Evolutionary conservation across 495 filamentous ascomycete species (phyloP).

Genomic region (Aspergillus affinis): DNA sequence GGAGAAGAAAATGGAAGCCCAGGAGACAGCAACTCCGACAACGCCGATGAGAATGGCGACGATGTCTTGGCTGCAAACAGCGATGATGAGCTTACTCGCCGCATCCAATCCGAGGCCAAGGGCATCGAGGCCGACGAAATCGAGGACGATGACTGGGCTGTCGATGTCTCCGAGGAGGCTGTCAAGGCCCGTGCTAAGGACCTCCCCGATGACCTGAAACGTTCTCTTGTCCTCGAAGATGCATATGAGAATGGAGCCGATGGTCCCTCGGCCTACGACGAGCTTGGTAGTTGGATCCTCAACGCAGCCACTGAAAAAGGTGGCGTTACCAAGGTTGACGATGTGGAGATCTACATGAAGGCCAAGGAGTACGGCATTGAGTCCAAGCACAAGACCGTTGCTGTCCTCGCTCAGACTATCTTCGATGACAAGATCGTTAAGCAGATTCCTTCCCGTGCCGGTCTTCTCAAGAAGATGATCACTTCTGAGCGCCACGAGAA

Average conservation of each 20-base stretch:
- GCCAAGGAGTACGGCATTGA: conserved; percentile 94
- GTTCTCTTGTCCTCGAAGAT: conserved; percentile 78
- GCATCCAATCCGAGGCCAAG: conserved; percentile 80
- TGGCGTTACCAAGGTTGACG: conserved; percentile 70
- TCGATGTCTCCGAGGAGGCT: conserved; percentile 92
- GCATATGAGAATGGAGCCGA: conserved; percentile 85
- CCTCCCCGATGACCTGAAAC: conserved; percentile 87
- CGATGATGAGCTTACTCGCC: conserved; percentile 89
- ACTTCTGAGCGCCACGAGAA: conserved; percentile 91
- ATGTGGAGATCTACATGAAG: conserved; percentile 91
- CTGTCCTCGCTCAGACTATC: conserved; percentile 89
- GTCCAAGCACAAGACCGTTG: conserved; percentile 86
- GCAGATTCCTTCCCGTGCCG: conserved; percentile 78
- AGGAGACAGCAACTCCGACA: conserved; percentile 69
- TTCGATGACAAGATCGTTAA: conserved; percentile 87
- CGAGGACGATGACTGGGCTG: conserved; percentile 89
- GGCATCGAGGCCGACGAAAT: conserved; percentile 63
- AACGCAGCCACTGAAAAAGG: conserved; percentile 69
- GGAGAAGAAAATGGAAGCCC: conserved; percentile 69
- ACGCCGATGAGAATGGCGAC: conserved; percentile 67
- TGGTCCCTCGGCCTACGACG: conserved; percentile 81
- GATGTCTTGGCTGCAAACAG: conserved; percentile 72
- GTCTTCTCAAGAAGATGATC: conserved; percentile 89
- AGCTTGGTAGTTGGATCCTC: conserved; percentile 90
- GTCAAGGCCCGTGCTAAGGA: conserved; percentile 91